These are phyloP conservation scores for Curvularia sp. DNA, from an alignment of 2,329 filamentous ascomycete species.

Conservation along the genomic window DNA sequence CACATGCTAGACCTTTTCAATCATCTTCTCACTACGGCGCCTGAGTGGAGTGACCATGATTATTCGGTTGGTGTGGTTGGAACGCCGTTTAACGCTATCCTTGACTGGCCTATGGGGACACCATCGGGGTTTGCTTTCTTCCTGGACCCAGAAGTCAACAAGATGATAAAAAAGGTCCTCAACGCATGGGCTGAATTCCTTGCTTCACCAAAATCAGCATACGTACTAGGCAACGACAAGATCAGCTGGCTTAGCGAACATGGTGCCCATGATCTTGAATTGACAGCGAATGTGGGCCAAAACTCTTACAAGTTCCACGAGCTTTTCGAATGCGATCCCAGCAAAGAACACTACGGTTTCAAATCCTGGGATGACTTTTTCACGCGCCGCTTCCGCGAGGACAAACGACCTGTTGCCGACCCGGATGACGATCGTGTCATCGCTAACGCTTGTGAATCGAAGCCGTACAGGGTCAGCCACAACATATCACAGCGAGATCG, in stretches of 20 bases:
- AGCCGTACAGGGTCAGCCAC: constrained; percentile 60
- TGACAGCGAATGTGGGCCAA: constrained; percentile 28
- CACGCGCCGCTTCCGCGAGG: constrained; percentile 63
- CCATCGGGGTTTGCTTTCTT: constrained; percentile 62
- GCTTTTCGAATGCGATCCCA: constrained; percentile 66
- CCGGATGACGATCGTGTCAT: constrained; percentile 64
- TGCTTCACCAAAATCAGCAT: constrained; percentile 42
- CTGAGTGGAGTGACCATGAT: constrained; percentile 51
- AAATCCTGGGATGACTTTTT: constrained; percentile 76
- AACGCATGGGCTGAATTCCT: constrained; percentile 56
- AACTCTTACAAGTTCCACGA: constrained; percentile 61
- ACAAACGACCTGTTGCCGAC: constrained; percentile 64
- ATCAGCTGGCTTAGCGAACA: constrained; percentile 53
- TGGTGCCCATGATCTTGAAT: constrained; percentile 45
- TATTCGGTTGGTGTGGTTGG: constrained; percentile 57
- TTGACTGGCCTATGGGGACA: constrained; percentile 64
- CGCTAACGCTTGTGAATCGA: constrained; percentile 70
- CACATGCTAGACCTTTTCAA: constrained; percentile 73
- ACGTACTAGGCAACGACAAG: constrained; percentile 47
- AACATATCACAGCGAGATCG: constrained; percentile 63
- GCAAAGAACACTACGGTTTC: constrained; percentile 63
- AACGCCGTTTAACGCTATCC: constrained; percentile 63
- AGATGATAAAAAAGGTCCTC: constrained; percentile 60
- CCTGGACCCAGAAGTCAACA: constrained; percentile 46
- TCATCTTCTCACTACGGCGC: constrained; percentile 55